phyloP scores from a whole-genome alignment of 2,329 filamentous ascomycete genomes.

The Parascedosporium putredinis region DNA sequence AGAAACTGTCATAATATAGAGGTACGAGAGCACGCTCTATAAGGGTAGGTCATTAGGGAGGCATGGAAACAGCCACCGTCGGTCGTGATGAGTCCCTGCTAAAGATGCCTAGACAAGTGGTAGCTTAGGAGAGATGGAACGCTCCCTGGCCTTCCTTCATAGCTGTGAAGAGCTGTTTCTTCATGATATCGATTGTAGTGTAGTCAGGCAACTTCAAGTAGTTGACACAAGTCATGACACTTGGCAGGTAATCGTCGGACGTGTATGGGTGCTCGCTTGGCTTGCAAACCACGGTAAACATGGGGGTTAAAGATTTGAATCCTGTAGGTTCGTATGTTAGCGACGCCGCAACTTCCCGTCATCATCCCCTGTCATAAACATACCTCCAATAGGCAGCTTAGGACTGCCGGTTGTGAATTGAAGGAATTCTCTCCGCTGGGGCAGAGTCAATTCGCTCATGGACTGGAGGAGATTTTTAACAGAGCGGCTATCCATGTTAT shows the following conservation, averaged over 20 bases:
- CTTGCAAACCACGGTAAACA: constrained; percentile 99
- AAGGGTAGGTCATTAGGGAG: not conserved
- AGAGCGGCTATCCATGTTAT: constrained; percentile 95
- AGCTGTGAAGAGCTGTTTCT: constrained; percentile 68
- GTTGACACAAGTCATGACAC: constrained; percentile 99
- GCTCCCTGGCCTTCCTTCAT: constrained; percentile 95
- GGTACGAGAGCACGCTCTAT: not conserved
- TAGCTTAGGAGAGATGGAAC: constrained; percentile 75
- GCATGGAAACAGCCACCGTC: not conserved
- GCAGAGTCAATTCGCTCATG: constrained; percentile 74
- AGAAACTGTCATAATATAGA: not conserved
- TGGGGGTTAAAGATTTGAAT: constrained; percentile 92
- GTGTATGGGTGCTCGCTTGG: constrained; percentile 90
- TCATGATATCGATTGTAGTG: constrained; percentile 65
- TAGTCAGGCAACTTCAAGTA: constrained; percentile 98
- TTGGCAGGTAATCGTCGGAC: constrained; percentile 96
- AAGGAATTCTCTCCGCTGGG: constrained; percentile 81
- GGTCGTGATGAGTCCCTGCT: constrained; percentile 7
- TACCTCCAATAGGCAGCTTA: constrained; percentile 95
- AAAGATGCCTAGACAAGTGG: constrained; percentile 1
- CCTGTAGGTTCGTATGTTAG: constrained; percentile 37
- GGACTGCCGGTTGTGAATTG: constrained; percentile 98
- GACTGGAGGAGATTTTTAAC: constrained; percentile 86
- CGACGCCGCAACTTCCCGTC: too few relatives aligned
- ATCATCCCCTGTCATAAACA: constrained; percentile 25